These are phyloP conservation scores for Leccinum subrobustum DNA, from an alignment of 1,284 basidiomycete species.

Conservation along the genomic window DNA sequence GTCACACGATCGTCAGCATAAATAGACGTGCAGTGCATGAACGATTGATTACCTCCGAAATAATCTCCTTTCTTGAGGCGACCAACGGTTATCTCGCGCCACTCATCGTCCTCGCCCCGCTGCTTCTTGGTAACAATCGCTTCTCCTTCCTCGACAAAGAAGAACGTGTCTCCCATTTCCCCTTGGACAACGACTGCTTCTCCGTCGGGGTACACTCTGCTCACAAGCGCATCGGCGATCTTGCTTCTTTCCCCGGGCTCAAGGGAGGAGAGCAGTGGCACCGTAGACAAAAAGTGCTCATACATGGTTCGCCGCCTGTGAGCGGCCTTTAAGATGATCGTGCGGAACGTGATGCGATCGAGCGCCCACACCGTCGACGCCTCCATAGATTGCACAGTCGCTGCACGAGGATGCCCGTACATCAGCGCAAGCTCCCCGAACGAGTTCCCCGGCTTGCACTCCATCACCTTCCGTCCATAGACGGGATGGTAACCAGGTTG, in stretches of 20 bases:
- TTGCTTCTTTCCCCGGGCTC: constrained; percentile 90
- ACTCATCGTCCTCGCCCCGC: constrained; percentile 56
- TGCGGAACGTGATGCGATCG: constrained; percentile 97
- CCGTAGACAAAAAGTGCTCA: constrained; percentile 92
- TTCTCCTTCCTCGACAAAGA: constrained; percentile 92
- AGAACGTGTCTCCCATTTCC: constrained; percentile 96
- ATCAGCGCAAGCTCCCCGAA: constrained; percentile 98
- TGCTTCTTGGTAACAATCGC: constrained; percentile 84
- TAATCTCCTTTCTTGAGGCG: constrained; percentile 89
- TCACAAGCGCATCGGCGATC: constrained; percentile 93
- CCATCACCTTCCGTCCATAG: constrained; percentile 82
- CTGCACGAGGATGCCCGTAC: constrained; percentile 96
- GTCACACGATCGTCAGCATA: constrained; percentile 9
- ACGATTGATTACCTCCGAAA: constrained; percentile 77
- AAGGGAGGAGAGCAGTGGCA: constrained; percentile 84
- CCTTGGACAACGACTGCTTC: constrained; percentile 89
- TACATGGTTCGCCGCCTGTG: constrained; percentile 92
- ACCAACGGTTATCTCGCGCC: constrained; percentile 70
- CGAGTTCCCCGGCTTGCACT: constrained; percentile 83
- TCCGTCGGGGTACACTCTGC: constrained; percentile 79
- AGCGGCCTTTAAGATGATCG: constrained; percentile 91
- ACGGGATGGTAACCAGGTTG: constrained; percentile 65
- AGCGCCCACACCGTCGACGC: constrained; percentile 90
- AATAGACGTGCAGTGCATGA: background rate
- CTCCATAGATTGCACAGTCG: constrained; percentile 86